Evolutionary conservation across 176 grass and related monocot genomes (phyloP), one percentile per base, ranked within the genome.

Genomic region (Raddia guianensis): DNA sequence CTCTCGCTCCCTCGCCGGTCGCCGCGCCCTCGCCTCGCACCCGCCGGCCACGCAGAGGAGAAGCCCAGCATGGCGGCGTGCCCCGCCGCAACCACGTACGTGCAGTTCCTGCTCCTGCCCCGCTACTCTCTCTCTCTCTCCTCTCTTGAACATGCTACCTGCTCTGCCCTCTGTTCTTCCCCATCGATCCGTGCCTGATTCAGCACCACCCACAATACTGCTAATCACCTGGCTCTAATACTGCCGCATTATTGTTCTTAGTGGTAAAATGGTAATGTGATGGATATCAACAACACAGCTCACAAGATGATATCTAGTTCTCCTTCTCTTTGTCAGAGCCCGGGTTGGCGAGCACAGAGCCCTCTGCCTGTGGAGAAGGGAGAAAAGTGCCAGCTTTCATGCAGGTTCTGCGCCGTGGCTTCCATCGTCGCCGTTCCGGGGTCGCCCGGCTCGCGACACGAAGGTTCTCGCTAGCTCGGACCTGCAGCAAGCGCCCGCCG

Each of bases 41-140:
- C 46, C 13, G 5, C 63, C 64, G 19, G 35, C 63, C 40, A 0
- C 37, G 57, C 11, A 60, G 46, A 14, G 12, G 33, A 42, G 57
- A 66, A 11, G 14, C 15, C 37, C 21, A 49, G 19, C 8, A 80
- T 64, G 51, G 77, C 82, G 81, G 68, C 75, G 46, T 88, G 86
- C 80, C 32, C 78, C 63, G 78, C 80, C 75, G 52, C 75, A 16
- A 48, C 79, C 55, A 84, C 86, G 86, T 88, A 84, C 76, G 81
- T 56, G 10, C 73, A n/a, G 20, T 3, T 43, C 27, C 27, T 27
- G 27, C 27, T 27, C 1, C 0, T 27, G 27, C 27, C 27, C 27
- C 27, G 11, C 82, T 27, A 49, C 18, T 1, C 42, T 9, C 5
- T 51, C 42, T 9, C 5, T 51, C 54, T 16, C 55, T 7, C 14